Conservation (phyloP, 2,329 filamentous ascomycete genomes). For the Trichoderma gracile region DNA sequence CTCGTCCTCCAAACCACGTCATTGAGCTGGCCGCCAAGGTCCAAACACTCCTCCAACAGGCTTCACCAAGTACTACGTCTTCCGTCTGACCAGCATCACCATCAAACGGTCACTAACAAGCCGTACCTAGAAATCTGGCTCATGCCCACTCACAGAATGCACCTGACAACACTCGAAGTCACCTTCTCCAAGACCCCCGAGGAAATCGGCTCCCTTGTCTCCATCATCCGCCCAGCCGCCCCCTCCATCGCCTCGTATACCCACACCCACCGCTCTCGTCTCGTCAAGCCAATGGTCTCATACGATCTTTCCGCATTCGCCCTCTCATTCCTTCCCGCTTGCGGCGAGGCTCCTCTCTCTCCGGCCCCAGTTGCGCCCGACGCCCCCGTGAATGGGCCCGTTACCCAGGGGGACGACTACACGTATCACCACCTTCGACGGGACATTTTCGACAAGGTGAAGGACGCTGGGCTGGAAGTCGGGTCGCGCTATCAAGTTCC, state of each 20-base stretch:
- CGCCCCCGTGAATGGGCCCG: constrained; percentile 30
- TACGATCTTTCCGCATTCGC: constrained; percentile 86
- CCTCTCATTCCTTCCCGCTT: constrained; percentile 80
- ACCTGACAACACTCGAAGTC: constrained; percentile 83
- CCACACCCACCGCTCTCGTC: constrained; percentile 65
- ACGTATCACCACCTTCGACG: constrained; percentile 89
- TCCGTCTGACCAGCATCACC: no score
- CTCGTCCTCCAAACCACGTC: constrained; percentile 73
- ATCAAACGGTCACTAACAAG: not conserved
- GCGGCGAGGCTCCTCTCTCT: constrained; percentile 54
- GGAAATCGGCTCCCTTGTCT: constrained; percentile 66
- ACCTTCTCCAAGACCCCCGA: constrained; percentile 72
- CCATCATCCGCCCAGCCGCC: constrained; percentile 57
- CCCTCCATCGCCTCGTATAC: constrained; percentile 66
- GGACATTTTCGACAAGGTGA: constrained; percentile 68
- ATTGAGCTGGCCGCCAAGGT: constrained; percentile 66
- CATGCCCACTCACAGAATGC: constrained; percentile 76
- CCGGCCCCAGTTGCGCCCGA: constrained; percentile 45
- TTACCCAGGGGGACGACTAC: constrained; percentile 62
- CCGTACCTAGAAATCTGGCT: constrained; percentile 58
- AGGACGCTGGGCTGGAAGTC: constrained; percentile 65
- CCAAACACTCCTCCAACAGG: constrained; percentile 64
- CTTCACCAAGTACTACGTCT: constrained; percentile 69
- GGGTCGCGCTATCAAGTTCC: constrained; percentile 84
- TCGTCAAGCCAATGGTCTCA: constrained; percentile 80